These are phyloP conservation scores for Leucosporidium yakuticum DNA, from an alignment of 768 basidiomycete genomes.

Conservation along the genomic window DNA sequence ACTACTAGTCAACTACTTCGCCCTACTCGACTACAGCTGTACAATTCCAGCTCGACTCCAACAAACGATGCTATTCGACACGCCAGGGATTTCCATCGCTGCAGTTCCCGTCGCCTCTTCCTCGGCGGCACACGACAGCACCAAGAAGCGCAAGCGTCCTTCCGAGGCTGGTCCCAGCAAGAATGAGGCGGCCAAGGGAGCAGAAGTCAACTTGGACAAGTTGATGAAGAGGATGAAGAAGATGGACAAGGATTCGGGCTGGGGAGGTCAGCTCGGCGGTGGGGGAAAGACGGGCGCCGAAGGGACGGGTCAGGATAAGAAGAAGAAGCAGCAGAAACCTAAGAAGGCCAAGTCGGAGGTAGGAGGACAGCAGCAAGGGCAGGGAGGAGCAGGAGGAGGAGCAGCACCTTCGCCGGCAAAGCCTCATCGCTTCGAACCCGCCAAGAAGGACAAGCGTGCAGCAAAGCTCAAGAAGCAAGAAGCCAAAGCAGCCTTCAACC, in stretches of 20 bases:
- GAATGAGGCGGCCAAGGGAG: conserved; percentile 44
- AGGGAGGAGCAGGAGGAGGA: conserved; percentile 13
- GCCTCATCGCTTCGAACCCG: neutral
- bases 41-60: neutral
- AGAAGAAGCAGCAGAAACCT: neutral
- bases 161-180: neutral
- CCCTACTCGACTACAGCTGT: neutral
- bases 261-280: neutral
- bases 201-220: conserved; percentile 55
- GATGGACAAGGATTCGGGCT: neutral
- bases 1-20: neutral
- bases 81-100: conserved; percentile 23
- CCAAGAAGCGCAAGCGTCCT: conserved; percentile 25
- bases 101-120: conserved; percentile 5
- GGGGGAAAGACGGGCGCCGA: neutral
- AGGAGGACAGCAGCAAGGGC: neutral
- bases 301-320: neutral
- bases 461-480: conserved; percentile 2
- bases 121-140: neutral
- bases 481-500: neutral
- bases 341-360: neutral
- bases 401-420: neutral
- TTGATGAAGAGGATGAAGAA: conserved; percentile 52
- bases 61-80: conserved; percentile 30
- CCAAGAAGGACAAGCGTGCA: conserved; percentile 5